Conservation (phyloP, 352 stramenopile species). For the Porosira glacialis region DNA sequence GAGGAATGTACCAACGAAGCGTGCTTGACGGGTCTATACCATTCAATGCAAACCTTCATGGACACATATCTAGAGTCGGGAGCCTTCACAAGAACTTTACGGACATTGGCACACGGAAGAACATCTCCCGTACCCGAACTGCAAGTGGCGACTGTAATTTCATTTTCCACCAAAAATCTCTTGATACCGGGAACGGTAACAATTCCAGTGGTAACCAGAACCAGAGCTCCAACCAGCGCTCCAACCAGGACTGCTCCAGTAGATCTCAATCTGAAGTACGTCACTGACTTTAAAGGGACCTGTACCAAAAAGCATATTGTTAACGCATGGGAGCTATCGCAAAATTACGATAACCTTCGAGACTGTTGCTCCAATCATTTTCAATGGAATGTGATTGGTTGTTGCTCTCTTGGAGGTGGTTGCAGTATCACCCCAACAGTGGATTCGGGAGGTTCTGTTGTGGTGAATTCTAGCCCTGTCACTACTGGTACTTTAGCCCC, state of each 20-base stretch:
- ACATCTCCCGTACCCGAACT: constrained; percentile 48
- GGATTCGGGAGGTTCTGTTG: not conserved
- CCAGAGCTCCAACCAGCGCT: not conserved
- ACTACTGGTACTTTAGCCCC: not conserved
- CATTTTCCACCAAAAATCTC: not conserved
- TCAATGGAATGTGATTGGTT: not conserved
- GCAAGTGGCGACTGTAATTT: not conserved
- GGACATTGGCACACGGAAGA: constrained; percentile 7
- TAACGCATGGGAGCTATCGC: not conserved
- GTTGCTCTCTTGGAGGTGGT: not conserved
- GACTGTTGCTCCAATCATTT: not conserved
- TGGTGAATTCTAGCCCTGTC: not conserved
- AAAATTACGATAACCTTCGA: constrained; percentile 1
- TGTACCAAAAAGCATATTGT: not conserved
- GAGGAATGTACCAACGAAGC: constrained; percentile 22
- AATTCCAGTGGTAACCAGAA: not conserved
- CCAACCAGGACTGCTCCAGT: too few relatives aligned
- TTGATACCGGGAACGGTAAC: not conserved
- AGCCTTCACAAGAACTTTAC: constrained; percentile 17
- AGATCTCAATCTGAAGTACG: too few relatives aligned
- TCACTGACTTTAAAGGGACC: too few relatives aligned
- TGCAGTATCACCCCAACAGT: not conserved
- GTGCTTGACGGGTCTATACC: constrained; percentile 27
- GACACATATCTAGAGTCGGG: constrained; percentile 24
- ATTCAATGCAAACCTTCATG: constrained; percentile 17